Conservation (phyloP, 2,329 filamentous ascomycete genomes). For the Fusarium luffae region DNA sequence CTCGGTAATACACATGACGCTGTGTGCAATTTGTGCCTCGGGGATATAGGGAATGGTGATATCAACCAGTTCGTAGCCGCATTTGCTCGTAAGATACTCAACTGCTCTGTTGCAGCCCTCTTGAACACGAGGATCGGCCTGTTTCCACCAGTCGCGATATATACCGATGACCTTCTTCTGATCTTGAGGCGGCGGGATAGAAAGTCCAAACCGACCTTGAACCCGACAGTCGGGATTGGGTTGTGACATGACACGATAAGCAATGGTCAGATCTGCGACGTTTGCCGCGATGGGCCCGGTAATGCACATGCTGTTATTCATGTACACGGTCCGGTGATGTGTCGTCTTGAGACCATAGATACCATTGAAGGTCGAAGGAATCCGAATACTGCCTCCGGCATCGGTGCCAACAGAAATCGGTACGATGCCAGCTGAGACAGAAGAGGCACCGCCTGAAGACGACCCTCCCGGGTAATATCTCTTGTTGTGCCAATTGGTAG, state of each 20-base stretch:
- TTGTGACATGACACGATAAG: conserved; percentile 83
- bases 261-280: conserved; percentile 80
- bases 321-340: conserved; percentile 73
- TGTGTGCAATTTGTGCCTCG: conserved; percentile 81
- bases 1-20: conserved; percentile 80
- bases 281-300: conserved; percentile 80
- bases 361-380: conserved; percentile 81
- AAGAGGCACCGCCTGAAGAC: conserved; percentile 80
- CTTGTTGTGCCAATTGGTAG: conserved; percentile 80
- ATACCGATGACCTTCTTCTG: conserved; percentile 76
- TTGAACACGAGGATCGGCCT: conserved; percentile 70
- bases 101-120: conserved; percentile 71
- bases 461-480: conserved; percentile 84
- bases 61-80: conserved; percentile 63
- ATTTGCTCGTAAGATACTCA: conserved; percentile 64
- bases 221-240: conserved; percentile 72
- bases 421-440: conserved; percentile 75
- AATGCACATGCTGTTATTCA: conserved; percentile 68
- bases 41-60: conserved; percentile 74
- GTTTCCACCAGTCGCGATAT: conserved; percentile 63
- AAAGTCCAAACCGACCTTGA: conserved; percentile 72
- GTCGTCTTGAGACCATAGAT: conserved; percentile 84
- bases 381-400: conserved; percentile 79
- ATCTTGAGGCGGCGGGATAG: conserved; percentile 56
- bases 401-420: conserved; percentile 82